phyloP scores from a whole-genome alignment of 192 early-diverging fungal species.

The Backusella sp. region DNA sequence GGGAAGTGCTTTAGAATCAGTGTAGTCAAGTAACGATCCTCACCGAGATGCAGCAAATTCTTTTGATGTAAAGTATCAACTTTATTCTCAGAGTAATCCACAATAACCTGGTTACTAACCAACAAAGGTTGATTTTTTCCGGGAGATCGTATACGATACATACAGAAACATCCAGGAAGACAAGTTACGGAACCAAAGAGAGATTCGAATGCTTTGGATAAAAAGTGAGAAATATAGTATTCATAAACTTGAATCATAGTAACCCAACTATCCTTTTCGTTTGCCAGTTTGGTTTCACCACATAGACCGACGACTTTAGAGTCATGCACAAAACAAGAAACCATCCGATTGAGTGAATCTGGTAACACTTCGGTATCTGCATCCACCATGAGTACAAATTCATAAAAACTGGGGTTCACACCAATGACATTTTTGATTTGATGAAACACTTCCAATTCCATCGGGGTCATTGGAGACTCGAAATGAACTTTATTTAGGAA shows the following conservation, averaged over 20 bases:
- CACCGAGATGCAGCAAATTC: conserved; percentile 96
- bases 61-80: conserved; percentile 98
- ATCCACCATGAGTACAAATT: conserved; percentile 96
- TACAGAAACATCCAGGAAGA: conserved; percentile 97
- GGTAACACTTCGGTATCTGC: conserved; percentile 91
- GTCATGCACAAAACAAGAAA: conserved; percentile 89
- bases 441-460: conserved; percentile 97
- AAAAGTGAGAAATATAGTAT: conserved; percentile 95
- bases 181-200: conserved; percentile 96
- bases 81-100: conserved; percentile 89
- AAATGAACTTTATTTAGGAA: conserved; percentile 97
- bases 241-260: conserved; percentile 99
- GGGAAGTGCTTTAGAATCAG: conserved; percentile 97
- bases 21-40: conserved; percentile 95
- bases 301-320: conserved; percentile 89
- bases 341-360: conserved; percentile 88
- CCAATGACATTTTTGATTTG: conserved; percentile 99
- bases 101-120: conserved; percentile 82
- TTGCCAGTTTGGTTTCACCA: conserved; percentile 92
- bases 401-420: conserved; percentile 91
- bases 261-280: conserved; percentile 90
- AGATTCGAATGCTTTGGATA: conserved; percentile 96
- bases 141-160: conserved; percentile 94
- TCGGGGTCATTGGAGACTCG: conserved; percentile 89
- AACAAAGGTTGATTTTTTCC: conserved; percentile 87